phyloP scores from a whole-genome alignment of 805 yeast species.

The Hyphopichia homilentoma region DNA sequence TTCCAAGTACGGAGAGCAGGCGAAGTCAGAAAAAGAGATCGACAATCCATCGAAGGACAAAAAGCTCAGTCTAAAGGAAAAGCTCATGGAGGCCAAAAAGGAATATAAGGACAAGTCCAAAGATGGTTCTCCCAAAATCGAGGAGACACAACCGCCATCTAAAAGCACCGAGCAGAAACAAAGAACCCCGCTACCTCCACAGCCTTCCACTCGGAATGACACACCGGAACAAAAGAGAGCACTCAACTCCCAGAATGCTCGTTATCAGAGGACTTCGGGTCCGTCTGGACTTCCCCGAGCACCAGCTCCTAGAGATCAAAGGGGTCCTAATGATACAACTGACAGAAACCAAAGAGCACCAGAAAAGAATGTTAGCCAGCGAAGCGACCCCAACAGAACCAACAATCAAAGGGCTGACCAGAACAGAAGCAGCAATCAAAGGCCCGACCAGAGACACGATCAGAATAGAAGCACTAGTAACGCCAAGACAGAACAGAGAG shows the following conservation, averaged over 20 bases:
- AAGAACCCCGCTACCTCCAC: conserved; percentile 11
- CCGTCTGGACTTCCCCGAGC: too few species aligned
- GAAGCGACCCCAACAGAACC: conserved; percentile 2
- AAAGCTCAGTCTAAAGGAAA: conserved; percentile 14
- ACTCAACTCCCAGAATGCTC: too few species aligned
- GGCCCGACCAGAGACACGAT: too few species aligned
- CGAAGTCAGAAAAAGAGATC: neutral
- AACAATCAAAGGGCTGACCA: conserved; percentile 2
- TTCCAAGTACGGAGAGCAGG: conserved; percentile 16
- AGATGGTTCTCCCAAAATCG: conserved; percentile 2
- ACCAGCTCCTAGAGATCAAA: too few species aligned
- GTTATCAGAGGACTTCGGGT: too few species aligned
- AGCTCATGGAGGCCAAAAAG: conserved; percentile 19
- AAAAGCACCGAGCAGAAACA: conserved; percentile 1
- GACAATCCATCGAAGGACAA: conserved; percentile 1
- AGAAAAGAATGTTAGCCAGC: conserved; percentile 1
- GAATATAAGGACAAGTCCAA: conserved; percentile 11
- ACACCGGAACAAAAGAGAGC: too few species aligned
- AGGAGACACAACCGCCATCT: conserved; percentile 1
- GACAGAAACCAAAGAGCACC: too few species aligned
- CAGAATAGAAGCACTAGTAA: too few species aligned
- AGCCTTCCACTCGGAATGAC: conserved; percentile 5
- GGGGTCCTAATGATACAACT: too few species aligned
- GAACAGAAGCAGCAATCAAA: too few species aligned
- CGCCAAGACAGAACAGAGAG: too few species aligned